These are phyloP conservation scores for Aspergillus puulaauensis DNA, from an alignment of 2,329 filamentous ascomycete species.

Conservation along the genomic window DNA sequence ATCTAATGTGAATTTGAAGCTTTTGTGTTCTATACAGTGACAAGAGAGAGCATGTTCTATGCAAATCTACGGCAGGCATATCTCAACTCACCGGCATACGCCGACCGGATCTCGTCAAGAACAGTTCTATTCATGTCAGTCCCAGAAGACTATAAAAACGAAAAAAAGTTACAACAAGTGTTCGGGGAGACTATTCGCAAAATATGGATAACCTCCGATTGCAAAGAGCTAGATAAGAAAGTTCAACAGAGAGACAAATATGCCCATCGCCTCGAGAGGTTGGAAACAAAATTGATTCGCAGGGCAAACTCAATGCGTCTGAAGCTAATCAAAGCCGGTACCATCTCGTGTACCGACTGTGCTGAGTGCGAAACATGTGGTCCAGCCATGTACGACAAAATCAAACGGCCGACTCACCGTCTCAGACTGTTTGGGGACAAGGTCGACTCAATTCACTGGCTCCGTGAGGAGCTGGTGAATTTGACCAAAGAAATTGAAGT, in stretches of 20 bases:
- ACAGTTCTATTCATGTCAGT: constrained; percentile 88
- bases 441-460: constrained; percentile 88
- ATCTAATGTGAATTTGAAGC: constrained; percentile 33
- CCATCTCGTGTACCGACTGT: constrained; percentile 21
- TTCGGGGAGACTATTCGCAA: constrained; percentile 79
- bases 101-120: constrained; percentile 80
- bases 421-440: constrained; percentile 73
- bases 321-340: constrained; percentile 52
- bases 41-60: constrained; percentile 85
- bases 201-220: constrained; percentile 80
- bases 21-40: constrained; percentile 83
- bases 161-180: constrained; percentile 70
- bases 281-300: constrained; percentile 84
- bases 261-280: constrained; percentile 75
- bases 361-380: constrained; percentile 29
- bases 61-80: constrained; percentile 90
- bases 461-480: constrained; percentile 69
- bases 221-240: constrained; percentile 71
- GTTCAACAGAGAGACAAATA: constrained; percentile 78
- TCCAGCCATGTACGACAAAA: constrained; percentile 27
- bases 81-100: constrained; percentile 78
- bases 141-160: constrained; percentile 72
- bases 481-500: constrained; percentile 69
- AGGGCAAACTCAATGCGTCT: constrained; percentile 68
- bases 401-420: constrained; percentile 71